Base-by-base conservation (phyloP, 495 filamentous ascomycete genomes). In the Neurospora terricola region DNA sequence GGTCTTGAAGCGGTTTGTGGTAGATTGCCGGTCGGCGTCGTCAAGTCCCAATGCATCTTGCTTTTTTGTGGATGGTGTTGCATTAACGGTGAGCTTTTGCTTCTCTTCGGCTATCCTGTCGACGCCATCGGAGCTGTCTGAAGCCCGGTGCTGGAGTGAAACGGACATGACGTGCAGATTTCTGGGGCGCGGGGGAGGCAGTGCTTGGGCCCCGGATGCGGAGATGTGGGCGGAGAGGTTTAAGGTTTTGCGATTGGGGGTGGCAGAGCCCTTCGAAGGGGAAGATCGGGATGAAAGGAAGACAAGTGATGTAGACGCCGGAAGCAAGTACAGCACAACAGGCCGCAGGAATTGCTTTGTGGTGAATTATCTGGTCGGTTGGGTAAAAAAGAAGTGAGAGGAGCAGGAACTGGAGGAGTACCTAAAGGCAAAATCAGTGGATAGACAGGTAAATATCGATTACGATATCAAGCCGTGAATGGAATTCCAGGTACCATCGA, bases 1-100 rank as follows among this genome's bases (percentile, higher is more conserved):
- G 18, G 82, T 87, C 78, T 85, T 87, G 81, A 84, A 84, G 37
- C 87, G 83, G 74, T 87, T 87, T 8, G 87, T 83, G 10, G 84
- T 85, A 23, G 84, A 87, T 3, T 86, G 82, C 38, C 84, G 84
- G 77, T 87, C 81, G 36, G 75, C 37, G 6, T n/a, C 42, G 45
- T 73, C 69, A 7, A 77, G 66, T 18, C 39, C 72, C 27, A 74
- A 21, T 10, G 69, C 54, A 40, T 70, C 70, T 45, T 30, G 36
- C 38, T 54, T 39, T 73, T 38, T 62, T 66, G 71, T 38, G 3
- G 69, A 38, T 14, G 70, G 42, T 69, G 40, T 23, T 10, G 21
- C 37, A 34, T 76, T 34, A 9, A 66, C 27, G 54, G 45, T 43
- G 37, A 71, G 62, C n/a, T 39, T 34, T 1, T 62, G 73, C 54